Percentiles rank a stretch among this genome's conserved stretches.
phyloP scores from a whole-genome alignment of 306 rosid genomes.

The Potentilla sterilis region DNA sequence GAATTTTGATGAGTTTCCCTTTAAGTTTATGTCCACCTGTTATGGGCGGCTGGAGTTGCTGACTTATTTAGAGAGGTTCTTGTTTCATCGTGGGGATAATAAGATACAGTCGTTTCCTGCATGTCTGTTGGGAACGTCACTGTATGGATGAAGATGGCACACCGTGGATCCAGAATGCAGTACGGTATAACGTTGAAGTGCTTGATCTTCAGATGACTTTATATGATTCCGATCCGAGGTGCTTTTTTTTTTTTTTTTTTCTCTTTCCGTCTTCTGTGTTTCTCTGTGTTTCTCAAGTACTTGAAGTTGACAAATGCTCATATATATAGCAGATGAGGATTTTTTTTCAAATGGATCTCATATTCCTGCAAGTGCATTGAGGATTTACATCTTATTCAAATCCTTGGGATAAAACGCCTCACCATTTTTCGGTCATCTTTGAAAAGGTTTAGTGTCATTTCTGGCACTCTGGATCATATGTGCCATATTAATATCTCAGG shows the following conservation, averaged over 20 bases:
- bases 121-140: not conserved
- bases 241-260: not conserved
- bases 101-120: too few relatives aligned
- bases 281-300: not conserved
- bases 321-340: not conserved
- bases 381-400: not conserved
- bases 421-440: not conserved
- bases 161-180: slow-evolving; percentile 3
- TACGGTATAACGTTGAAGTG: slow-evolving; percentile 3
- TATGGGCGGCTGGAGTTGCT: too few relatives aligned
- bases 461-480: not conserved
- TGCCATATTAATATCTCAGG: not conserved
- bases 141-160: not conserved
- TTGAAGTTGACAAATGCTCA: not conserved
- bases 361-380: not conserved
- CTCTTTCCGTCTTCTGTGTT: not conserved
- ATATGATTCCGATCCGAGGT: too few relatives aligned
- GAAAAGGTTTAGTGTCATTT: not conserved
- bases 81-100: too few relatives aligned
- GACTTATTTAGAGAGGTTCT: too few relatives aligned
- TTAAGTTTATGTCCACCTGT: too few relatives aligned
- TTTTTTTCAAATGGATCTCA: not conserved
- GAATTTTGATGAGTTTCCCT: too few relatives aligned
- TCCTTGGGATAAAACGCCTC: not conserved
- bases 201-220: not conserved